Evolutionary conservation across 345 rosid genomes (phyloP).

Genomic region (Camelina hispida): DNA sequence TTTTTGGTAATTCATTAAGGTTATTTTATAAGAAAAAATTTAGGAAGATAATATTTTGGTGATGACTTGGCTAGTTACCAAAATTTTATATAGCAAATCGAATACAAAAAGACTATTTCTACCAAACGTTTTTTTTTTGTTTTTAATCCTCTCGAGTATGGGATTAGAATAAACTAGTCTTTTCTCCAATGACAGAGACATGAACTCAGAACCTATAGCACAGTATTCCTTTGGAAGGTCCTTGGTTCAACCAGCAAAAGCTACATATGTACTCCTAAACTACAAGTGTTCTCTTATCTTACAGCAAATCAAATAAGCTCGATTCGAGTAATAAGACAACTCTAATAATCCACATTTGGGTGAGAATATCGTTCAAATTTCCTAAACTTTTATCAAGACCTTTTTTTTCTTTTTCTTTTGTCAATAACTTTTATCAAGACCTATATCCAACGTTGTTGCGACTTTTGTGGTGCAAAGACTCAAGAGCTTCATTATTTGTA

Average conservation of each 20-base stretch:
- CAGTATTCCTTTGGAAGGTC: too few relatives aligned
- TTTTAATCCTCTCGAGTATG: too few relatives aligned
- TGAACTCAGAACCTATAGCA: neutral
- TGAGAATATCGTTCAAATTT: neutral
- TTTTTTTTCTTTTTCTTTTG: too few relatives aligned
- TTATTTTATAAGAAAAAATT: too few relatives aligned
- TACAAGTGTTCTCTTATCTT: neutral
- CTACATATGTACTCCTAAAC: neutral
- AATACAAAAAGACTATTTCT: too few relatives aligned
- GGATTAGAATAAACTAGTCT: too few relatives aligned
- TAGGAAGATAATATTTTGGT: too few relatives aligned
- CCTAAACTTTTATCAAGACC: neutral
- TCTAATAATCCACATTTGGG: neutral
- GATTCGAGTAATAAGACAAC: neutral
- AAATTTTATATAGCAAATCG: too few relatives aligned
- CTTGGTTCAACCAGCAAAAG: too few relatives aligned
- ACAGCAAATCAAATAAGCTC: neutral
- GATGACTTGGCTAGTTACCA: too few relatives aligned
- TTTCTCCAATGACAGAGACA: neutral
- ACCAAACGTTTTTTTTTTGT: too few relatives aligned
- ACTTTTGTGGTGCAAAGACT: neutral
- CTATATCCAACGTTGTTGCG: slow-evolving; percentile 7
- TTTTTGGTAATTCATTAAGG: too few relatives aligned
- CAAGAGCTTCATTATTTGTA: slow-evolving; percentile 1
- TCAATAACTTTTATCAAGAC: slow-evolving; percentile 6